phyloP scores from a whole-genome alignment of 345 rosid species.

The Excoecaria agallocha region DNA sequence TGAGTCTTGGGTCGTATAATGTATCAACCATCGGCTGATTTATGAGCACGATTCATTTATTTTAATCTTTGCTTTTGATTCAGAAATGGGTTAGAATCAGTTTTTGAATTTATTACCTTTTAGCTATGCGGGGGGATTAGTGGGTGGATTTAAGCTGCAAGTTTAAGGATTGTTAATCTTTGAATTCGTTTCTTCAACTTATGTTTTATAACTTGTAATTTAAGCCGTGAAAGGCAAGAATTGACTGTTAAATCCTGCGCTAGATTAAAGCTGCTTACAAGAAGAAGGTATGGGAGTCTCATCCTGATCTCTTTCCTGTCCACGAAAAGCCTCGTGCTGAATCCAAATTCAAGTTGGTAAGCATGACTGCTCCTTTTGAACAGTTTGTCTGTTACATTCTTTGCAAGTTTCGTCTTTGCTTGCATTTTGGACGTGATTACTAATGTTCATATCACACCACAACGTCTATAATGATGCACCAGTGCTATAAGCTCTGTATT shows the following conservation, averaged over 20 bases:
- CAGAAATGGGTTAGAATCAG: background rate
- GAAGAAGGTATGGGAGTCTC: slow-evolving; percentile 84
- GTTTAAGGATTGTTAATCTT: background rate
- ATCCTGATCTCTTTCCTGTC: slow-evolving; percentile 79
- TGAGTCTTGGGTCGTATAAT: background rate
- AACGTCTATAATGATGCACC: too few species aligned
- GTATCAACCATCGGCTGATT: background rate
- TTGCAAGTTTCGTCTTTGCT: background rate
- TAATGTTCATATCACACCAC: too few species aligned
- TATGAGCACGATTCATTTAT: background rate
- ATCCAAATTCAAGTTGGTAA: slow-evolving; percentile 73
- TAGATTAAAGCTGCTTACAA: slow-evolving; percentile 83
- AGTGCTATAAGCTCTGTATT: background rate
- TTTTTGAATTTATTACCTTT: background rate
- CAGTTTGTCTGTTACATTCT: background rate
- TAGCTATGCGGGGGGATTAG: background rate
- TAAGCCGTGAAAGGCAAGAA: background rate
- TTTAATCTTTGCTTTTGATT: background rate
- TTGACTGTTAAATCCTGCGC: background rate
- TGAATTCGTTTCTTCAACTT: background rate
- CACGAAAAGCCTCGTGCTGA: slow-evolving; percentile 65
- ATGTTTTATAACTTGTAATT: background rate
- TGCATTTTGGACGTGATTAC: background rate
- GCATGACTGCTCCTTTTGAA: background rate
- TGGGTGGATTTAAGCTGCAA: background rate